Evolutionary conservation across 1,284 basidiomycete genomes (phyloP).

Genomic region (Ceratobasidium papillatum): DNA sequence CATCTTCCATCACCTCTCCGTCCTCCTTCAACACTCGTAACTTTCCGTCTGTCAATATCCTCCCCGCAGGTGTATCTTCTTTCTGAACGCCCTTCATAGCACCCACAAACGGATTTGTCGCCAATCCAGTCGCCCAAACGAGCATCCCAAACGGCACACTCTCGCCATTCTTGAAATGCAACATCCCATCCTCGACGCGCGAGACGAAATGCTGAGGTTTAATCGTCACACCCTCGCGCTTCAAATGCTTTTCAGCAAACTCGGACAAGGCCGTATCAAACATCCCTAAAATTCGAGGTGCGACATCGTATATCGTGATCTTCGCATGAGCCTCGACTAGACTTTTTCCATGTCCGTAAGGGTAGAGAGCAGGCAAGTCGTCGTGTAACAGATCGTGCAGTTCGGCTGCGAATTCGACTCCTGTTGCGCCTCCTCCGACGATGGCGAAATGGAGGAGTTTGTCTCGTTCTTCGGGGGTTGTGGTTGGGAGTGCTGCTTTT

Average conservation of each 20-base stretch:
- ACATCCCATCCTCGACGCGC: conserved; percentile 61
- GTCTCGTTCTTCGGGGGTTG: conserved; percentile 70
- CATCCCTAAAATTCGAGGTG: conserved; percentile 78
- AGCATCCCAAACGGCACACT: conserved; percentile 82
- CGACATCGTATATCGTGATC: conserved; percentile 84
- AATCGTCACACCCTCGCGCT: conserved; percentile 79
- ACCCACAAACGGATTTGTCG: conserved; percentile 79
- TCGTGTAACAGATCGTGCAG: conserved; percentile 82
- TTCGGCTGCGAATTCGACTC: conserved; percentile 88
- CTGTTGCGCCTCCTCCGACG: conserved; percentile 68
- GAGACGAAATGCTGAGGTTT: conserved; percentile 82
- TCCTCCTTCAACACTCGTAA: conserved; percentile 44
- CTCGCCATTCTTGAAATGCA: conserved; percentile 26
- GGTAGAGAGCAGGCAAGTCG: conserved; percentile 76
- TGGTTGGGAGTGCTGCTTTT: conserved; percentile 75
- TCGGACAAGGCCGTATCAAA: conserved; percentile 77
- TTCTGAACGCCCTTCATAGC: conserved; percentile 69
- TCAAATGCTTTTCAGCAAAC: conserved; percentile 79
- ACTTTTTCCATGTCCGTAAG: conserved; percentile 47
- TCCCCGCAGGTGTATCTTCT: conserved; percentile 64
- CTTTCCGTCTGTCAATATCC: conserved; percentile 50
- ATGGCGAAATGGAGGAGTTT: conserved; percentile 81
- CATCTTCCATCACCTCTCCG: conserved; percentile 68
- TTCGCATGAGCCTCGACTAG: conserved; percentile 66
- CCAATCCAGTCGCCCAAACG: conserved; percentile 87